Conservation (phyloP, 169 alveolate species). For the Amoebophrya sp. region DNA sequence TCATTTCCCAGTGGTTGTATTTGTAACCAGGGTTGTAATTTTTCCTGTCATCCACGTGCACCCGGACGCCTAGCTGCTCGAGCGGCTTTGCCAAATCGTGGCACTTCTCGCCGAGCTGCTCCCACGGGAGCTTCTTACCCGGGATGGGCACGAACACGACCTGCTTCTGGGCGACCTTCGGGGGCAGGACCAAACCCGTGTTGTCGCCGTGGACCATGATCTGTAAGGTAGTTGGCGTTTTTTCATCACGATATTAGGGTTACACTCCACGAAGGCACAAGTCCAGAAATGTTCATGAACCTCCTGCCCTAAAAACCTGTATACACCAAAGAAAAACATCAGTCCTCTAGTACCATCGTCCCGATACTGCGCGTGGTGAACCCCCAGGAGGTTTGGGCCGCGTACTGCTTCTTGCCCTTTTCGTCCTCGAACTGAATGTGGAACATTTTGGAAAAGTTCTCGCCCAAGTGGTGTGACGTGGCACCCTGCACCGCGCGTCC, state of each 20-base stretch:
- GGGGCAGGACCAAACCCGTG: constrained; percentile 95
- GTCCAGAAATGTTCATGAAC: no score
- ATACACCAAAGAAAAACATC: no score
- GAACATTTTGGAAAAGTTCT: constrained; percentile 97
- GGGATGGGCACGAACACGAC: constrained; percentile 93
- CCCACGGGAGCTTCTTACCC: constrained; percentile 58
- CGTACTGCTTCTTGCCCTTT: constrained; percentile 75
- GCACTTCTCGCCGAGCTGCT: constrained; percentile 39
- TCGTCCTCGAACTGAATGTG: constrained; percentile 89
- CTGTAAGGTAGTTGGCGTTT: no score
- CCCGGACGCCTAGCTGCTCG: constrained; percentile 58
- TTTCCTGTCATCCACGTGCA: constrained; percentile 74
- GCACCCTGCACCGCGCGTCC: constrained; percentile 97
- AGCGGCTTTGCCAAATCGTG: constrained; percentile 57
- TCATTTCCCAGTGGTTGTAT: constrained; percentile 98
- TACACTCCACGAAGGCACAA: no score
- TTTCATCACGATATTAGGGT: no score
- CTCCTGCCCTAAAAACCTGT: no score
- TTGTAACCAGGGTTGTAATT: constrained; percentile 98
- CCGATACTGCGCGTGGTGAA: constrained; percentile 95
- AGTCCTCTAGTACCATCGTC: constrained; percentile 41
- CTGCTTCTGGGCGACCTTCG: constrained; percentile 89
- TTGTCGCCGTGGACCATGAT: constrained; percentile 95
- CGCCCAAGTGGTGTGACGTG: constrained; percentile 96
- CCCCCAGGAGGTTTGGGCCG: constrained; percentile 99